Conservation (phyloP, 768 basidiomycete species). For the Suillus subaureus region DNA sequence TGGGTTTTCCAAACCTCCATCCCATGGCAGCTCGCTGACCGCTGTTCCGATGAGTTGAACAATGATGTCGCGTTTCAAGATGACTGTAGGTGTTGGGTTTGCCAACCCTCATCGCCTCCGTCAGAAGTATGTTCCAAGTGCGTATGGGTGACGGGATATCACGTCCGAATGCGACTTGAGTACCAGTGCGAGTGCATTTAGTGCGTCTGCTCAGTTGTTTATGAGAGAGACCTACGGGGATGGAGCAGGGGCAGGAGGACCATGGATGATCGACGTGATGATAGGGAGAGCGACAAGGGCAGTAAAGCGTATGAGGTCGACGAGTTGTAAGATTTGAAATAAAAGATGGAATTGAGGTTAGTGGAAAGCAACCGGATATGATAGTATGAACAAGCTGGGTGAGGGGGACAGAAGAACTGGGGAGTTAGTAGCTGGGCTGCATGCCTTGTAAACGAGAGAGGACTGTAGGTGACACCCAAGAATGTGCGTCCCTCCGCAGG, state of each 20-base stretch:
- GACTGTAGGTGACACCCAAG: not conserved
- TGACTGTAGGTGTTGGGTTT: not conserved
- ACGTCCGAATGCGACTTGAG: not conserved
- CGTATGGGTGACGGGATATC: not conserved
- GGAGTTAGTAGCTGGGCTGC: not conserved
- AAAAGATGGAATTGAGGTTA: not conserved
- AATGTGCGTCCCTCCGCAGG: not conserved
- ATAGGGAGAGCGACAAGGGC: not conserved
- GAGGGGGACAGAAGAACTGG: not conserved
- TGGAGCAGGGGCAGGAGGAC: not conserved
- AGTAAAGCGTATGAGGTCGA: not conserved
- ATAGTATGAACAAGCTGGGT: not conserved
- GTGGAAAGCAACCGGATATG: not conserved
- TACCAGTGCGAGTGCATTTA: not conserved
- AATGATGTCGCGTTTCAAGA: not conserved
- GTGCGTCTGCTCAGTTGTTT: not conserved
- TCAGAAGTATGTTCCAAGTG: not conserved
- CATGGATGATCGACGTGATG: not conserved
- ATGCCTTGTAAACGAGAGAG: not conserved
- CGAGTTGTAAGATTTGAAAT: too few species aligned
- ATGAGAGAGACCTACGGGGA: not conserved
- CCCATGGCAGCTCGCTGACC: not conserved
- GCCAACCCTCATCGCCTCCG: not conserved
- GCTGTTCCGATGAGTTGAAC: not conserved
- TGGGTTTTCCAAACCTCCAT: not conserved